Evolutionary conservation across 805 yeast genomes (phyloP).

Genomic region (Zygosaccharomyces bailii): DNA sequence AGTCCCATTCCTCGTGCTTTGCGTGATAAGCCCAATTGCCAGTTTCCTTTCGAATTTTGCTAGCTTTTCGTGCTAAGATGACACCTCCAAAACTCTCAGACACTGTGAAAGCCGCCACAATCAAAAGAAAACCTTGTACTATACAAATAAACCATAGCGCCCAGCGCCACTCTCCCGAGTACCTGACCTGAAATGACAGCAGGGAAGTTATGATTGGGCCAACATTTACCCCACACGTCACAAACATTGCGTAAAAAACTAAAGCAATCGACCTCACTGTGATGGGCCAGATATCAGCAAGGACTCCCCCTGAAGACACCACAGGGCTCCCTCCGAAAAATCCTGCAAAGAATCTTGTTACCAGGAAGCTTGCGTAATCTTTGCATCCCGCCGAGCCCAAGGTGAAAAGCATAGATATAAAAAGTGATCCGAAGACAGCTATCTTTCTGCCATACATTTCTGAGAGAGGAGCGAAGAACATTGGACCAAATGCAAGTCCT

Average conservation of each 20-base stretch:
- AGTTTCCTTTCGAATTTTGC: slow-evolving; percentile 56
- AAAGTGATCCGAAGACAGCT: slow-evolving; percentile 54
- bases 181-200: slow-evolving; percentile 38
- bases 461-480: slow-evolving; percentile 83
- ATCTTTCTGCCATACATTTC: slow-evolving; percentile 70
- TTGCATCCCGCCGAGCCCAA: slow-evolving; percentile 78
- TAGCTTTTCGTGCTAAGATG: slow-evolving; percentile 60
- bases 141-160: slow-evolving; percentile 68
- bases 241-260: slow-evolving; percentile 64
- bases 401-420: slow-evolving; percentile 56
- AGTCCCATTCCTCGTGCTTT: slow-evolving; percentile 61
- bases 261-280: slow-evolving; percentile 71
- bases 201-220: slow-evolving; percentile 59
- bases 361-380: slow-evolving; percentile 70
- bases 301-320: slow-evolving; percentile 81
- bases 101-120: slow-evolving; percentile 39
- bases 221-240: slow-evolving; percentile 73
- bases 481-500: slow-evolving; percentile 92
- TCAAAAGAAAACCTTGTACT: slow-evolving; percentile 42
- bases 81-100: slow-evolving; percentile 73
- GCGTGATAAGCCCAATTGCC: slow-evolving; percentile 86
- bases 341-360: slow-evolving; percentile 79
- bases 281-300: slow-evolving; percentile 75
- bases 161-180: slow-evolving; percentile 79
- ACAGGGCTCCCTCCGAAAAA: slow-evolving; percentile 80